Evolutionary conservation across 2,329 filamentous ascomycete genomes (phyloP).

Genomic region (Pezicula radicicola): DNA sequence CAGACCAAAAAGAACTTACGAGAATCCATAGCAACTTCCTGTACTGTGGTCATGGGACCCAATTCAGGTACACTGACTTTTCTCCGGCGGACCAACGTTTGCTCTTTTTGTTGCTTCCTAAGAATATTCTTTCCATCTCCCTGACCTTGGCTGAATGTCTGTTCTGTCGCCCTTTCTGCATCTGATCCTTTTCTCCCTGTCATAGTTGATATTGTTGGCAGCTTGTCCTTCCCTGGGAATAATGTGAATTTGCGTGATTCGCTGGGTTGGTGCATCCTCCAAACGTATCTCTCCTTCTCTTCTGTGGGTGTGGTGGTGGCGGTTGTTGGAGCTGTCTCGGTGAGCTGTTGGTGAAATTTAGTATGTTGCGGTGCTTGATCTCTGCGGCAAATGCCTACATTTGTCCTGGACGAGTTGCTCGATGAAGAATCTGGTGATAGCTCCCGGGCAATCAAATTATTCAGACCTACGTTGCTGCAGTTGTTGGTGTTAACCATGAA

Average conservation of each 20-base stretch:
- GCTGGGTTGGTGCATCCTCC: constrained; percentile 58
- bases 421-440: constrained; percentile 33
- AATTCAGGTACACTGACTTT: constrained; percentile 64
- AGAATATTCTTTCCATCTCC: constrained; percentile 39
- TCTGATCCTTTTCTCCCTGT: constrained; percentile 43
- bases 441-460: constrained; percentile 49
- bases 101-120: constrained; percentile 54
- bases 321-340: background rate
- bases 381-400: constrained; percentile 25
- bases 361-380: background rate
- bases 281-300: constrained; percentile 47
- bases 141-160: constrained; percentile 27
- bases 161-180: constrained; percentile 40
- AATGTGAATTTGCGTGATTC: constrained; percentile 55
- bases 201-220: constrained; percentile 23
- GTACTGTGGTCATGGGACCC: constrained; percentile 66
- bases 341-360: background rate
- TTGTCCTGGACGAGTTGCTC: constrained; percentile 28
- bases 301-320: constrained; percentile 6
- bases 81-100: constrained; percentile 53
- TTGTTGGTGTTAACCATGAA: constrained; percentile 44
- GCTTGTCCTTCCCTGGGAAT: constrained; percentile 49
- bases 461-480: constrained; percentile 29
- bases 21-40: constrained; percentile 67
- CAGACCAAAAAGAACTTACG: constrained; percentile 45